phyloP scores from a whole-genome alignment of 352 stramenopile genomes.

The Pythium rishiriense region DNA sequence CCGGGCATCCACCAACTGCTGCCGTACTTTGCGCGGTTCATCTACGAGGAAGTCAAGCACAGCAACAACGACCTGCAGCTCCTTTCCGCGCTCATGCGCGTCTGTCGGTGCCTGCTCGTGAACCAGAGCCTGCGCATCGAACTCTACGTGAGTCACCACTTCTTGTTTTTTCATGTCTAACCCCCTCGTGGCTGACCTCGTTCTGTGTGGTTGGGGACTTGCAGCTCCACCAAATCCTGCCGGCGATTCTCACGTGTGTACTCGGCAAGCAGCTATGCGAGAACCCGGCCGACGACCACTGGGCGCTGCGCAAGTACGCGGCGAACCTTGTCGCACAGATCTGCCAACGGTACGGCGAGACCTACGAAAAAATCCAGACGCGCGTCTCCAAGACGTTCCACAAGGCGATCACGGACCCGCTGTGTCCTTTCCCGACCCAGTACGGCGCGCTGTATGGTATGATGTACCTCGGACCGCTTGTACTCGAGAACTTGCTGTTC shows the following conservation, averaged over 20 bases:
- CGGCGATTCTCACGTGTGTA: slow-evolving; percentile 92
- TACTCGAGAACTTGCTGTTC: slow-evolving; percentile 93
- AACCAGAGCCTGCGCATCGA: slow-evolving; percentile 93
- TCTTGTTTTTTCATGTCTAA: too few species aligned
- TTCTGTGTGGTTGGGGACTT: background rate
- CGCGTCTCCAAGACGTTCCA: slow-evolving; percentile 92
- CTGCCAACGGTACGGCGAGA: slow-evolving; percentile 82
- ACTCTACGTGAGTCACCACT: slow-evolving; percentile 72
- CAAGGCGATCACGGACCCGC: slow-evolving; percentile 76
- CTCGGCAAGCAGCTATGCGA: slow-evolving; percentile 90
- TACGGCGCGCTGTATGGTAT: slow-evolving; percentile 92
- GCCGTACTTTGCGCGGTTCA: slow-evolving; percentile 88
- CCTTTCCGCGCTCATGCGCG: slow-evolving; percentile 85
- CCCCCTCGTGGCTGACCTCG: too few species aligned
- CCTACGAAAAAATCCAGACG: slow-evolving; percentile 92
- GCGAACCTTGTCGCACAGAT: slow-evolving; percentile 83
- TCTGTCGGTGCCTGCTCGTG: slow-evolving; percentile 86
- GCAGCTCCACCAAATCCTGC: slow-evolving; percentile 93
- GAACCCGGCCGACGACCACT: slow-evolving; percentile 87
- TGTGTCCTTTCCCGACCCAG: slow-evolving; percentile 85
- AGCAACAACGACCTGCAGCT: slow-evolving; percentile 77
- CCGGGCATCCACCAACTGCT: slow-evolving; percentile 89
- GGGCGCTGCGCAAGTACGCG: slow-evolving; percentile 87
- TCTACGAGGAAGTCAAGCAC: slow-evolving; percentile 88
- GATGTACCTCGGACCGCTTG: slow-evolving; percentile 83